phyloP scores from a whole-genome alignment of 2,329 filamentous ascomycete genomes.

The Pestalotiopsis sp. region DNA sequence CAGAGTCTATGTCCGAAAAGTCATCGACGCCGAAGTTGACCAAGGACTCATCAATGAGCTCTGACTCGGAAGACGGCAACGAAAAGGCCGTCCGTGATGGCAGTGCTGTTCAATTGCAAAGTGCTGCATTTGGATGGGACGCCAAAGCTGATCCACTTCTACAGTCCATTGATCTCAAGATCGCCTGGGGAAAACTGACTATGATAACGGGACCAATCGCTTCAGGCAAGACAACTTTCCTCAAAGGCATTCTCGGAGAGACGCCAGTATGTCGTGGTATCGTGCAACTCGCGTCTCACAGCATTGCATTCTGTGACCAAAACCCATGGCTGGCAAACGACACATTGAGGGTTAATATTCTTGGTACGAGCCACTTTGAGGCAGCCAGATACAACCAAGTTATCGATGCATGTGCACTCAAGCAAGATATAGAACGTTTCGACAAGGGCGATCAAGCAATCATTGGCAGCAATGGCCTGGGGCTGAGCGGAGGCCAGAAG shows the following conservation, averaged over 20 bases:
- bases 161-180: conserved; percentile 27
- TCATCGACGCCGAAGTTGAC: neutral
- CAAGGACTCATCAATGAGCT: neutral
- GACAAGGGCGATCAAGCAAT: conserved; percentile 1
- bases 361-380: conserved; percentile 23
- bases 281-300: neutral
- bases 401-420: conserved; percentile 17
- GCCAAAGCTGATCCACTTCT: conserved; percentile 22
- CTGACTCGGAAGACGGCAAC: neutral
- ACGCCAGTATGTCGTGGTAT: conserved; percentile 3
- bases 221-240: conserved; percentile 13
- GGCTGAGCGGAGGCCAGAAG: conserved; percentile 14
- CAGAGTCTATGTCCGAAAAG: neutral
- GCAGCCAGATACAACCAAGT: conserved; percentile 20
- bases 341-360: conserved; percentile 26
- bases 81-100: neutral
- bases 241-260: conserved; percentile 14
- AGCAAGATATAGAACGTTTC: neutral
- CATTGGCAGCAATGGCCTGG: conserved; percentile 11
- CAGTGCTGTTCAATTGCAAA: neutral
- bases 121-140: neutral
- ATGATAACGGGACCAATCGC: conserved; percentile 28
- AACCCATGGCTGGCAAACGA: conserved; percentile 21
- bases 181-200: conserved; percentile 31
- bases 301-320: conserved; percentile 14